These are phyloP conservation scores for Lablab purpureus DNA, from an alignment of 306 rosid species.

Conservation along the genomic window DNA sequence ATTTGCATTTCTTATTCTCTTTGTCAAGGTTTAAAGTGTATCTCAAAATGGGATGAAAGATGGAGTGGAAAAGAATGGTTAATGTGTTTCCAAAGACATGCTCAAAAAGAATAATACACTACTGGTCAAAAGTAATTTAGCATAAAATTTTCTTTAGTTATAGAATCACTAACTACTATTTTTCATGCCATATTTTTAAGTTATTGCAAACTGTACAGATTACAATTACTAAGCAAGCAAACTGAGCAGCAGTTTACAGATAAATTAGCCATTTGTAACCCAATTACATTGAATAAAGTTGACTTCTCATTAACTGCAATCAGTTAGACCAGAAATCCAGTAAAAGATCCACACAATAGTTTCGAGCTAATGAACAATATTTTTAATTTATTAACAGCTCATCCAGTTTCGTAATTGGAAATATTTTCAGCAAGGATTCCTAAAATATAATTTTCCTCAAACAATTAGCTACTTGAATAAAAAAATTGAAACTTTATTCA, in stretches of 20 bases:
- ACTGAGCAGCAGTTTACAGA: neutral
- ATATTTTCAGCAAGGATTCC: neutral
- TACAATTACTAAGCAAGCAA: neutral
- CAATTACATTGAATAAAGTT: conserved; percentile 18
- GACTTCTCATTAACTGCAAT: neutral
- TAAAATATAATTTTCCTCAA: neutral
- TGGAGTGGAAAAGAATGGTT: too few relatives aligned
- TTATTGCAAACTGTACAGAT: conserved; percentile 25
- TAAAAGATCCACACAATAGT: neutral
- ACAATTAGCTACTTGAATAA: conserved; percentile 16
- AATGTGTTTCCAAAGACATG: too few relatives aligned
- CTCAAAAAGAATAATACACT: too few relatives aligned
- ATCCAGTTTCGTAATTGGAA: neutral
- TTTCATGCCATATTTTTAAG: conserved; percentile 10
- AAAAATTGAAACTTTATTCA: neutral
- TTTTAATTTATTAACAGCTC: too few relatives aligned
- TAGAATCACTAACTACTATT: neutral
- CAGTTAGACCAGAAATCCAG: neutral
- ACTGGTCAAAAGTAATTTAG: too few relatives aligned
- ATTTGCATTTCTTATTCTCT: too few relatives aligned
- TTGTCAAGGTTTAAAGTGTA: too few relatives aligned
- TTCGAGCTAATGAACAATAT: neutral
- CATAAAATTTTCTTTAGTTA: too few relatives aligned
- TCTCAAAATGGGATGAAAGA: too few relatives aligned
- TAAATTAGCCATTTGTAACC: conserved; percentile 30